A percentile compares a stretch with the other conserved stretches of the same genome.
Conservation (phyloP, 1,284 basidiomycete genomes). For the Spongiforma sp. region DNA sequence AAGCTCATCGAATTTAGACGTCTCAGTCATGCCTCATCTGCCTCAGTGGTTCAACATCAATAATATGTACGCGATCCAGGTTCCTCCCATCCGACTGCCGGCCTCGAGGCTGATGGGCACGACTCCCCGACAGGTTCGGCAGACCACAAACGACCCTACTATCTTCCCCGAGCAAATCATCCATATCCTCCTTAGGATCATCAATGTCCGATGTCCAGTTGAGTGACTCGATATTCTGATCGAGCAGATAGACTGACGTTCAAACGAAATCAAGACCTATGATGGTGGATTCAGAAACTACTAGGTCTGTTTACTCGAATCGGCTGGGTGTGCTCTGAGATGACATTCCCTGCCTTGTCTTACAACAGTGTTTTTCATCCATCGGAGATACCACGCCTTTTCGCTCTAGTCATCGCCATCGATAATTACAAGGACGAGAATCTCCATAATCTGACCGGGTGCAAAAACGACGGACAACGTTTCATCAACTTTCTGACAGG, state of each 20-base stretch:
- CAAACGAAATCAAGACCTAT: constrained; percentile 10
- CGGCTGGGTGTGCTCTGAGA: no score
- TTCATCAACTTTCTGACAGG: constrained; percentile 55
- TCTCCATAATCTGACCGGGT: constrained; percentile 58
- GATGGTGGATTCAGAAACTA: not conserved
- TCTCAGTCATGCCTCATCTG: no score
- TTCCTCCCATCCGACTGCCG: no score
- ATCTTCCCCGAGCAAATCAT: constrained; percentile 1
- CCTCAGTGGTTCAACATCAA: no score
- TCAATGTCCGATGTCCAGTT: constrained; percentile 11
- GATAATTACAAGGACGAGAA: constrained; percentile 52
- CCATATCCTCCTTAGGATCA: not conserved
- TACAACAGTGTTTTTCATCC: not conserved
- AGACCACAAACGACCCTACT: not conserved
- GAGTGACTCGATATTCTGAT: constrained; percentile 7
- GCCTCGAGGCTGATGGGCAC: no score
- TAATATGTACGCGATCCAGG: no score
- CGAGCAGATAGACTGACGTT: constrained; percentile 1
- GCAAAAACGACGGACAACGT: constrained; percentile 58
- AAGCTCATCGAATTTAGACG: no score
- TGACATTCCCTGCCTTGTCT: not conserved
- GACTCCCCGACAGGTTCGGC: constrained; percentile 13
- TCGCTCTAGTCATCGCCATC: constrained; percentile 64
- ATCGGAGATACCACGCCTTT: constrained; percentile 39
- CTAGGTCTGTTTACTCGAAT: not conserved